Base-by-base conservation (phyloP, 2,329 filamentous ascomycete species). In the Calonectria pauciramosa region DNA sequence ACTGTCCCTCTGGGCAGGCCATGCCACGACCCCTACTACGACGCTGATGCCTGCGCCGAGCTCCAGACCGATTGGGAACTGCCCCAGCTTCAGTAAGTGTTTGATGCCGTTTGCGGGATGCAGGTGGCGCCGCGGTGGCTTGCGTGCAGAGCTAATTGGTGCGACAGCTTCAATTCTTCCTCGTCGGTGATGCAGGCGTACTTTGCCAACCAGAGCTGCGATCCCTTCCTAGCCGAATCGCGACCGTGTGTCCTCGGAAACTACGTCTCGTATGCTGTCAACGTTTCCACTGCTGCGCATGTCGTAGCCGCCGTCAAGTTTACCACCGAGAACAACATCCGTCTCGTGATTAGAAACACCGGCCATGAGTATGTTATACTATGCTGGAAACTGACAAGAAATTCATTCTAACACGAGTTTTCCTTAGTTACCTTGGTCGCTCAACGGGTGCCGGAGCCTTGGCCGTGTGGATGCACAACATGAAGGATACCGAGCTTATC, bases 361-460 rank as follows among this genome's bases (percentile, higher is more conserved):
- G 89, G 88, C 34, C 90, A 91, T 77, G 88, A 90, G 76, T 90
- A 88, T 77, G 83, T n/a, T 6, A 1, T 3, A 7, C 7, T 6
- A 3, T 36, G 26, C 32, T 28, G 20, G 18, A 41, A 26, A 7
- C 9, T 8, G 23, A 4, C 11, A 66, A 4, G 16, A 32, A 1
- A 10, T 18, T 2, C 1, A 23, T 49, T 9, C 51, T 38, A 72
- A 64, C 60, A 23, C 36, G 13, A 1, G 3, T 2, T 13, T 8
- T 70, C 52, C 41, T 73, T 76, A 76, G 74, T 34, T 77, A 77
- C 47, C 75, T 85, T 44, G 93, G 92, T 51, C 90, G 90, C 52
- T 92, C 90, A 0, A 91, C 91, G 0, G 93, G 92, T 13, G 84
- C 83, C 20, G 85, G 86, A 16, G 81, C 84, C 5, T 79, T 88